Evolutionary conservation across 2,329 filamentous ascomycete genomes (phyloP), one percentile per base, ranked within the genome.

Genomic region (Colletotrichum magnum): DNA sequence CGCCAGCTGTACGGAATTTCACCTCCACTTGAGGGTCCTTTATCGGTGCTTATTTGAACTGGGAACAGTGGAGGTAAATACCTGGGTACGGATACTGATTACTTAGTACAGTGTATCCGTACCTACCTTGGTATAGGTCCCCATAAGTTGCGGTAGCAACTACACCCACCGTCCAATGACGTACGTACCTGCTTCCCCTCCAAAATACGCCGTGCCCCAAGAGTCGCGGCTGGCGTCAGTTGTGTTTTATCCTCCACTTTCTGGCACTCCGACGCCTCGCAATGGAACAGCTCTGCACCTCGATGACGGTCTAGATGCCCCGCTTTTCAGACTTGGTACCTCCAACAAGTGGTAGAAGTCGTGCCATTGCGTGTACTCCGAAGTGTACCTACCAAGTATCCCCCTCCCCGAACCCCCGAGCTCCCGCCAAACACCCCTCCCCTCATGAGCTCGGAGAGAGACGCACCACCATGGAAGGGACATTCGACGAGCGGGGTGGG

Each of bases 391-490:
- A 24, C 21, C 21, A 24, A 24, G 59, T 54, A 52, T 59, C 48
- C 51, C 63, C 50, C 43, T 69, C 57, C 62, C 67, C 67, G 67
- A 67, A 69, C 67, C 67, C 56, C 67, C 67, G 67, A 69, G 67
- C 24, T 48, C 62, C 45, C 50, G 21, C 41, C 58, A 12, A 50
- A 9, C 7, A 15, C 21, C 47, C 47, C 21, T 65, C 62, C 56
- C 32, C 32, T 36, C 32, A 12, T 36, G 32, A 36, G 32, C 32
- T 36, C 28, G 28, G 7, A 9, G 7, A 9, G 28, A 9, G 28
- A 32, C 7, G 28, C 62, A 54, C 43, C 62, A 43, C 39, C 53
- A 60, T 54, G 56, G 56, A 10, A 36, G 32, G 32, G 32, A 36
- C 32, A 36, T 36, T 36, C 24, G 28, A 54, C 16, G 47, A 52